These are phyloP conservation scores for Pythium sp. DNA, from an alignment of 352 stramenopile species.

Conservation along the genomic window DNA sequence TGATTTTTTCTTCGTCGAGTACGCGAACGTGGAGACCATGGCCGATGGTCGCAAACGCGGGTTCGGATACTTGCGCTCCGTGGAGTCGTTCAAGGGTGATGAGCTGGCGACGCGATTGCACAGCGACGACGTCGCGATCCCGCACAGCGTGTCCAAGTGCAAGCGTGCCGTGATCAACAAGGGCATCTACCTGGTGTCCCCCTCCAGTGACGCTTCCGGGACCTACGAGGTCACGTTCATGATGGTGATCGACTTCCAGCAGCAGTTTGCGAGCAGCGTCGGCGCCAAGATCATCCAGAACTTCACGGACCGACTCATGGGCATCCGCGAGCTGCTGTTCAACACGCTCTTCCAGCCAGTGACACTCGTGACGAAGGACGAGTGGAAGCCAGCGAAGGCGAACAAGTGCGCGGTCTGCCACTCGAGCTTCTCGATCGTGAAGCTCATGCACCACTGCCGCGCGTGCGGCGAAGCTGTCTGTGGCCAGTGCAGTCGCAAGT, in stretches of 20 bases:
- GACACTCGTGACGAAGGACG: slow-evolving; percentile 45
- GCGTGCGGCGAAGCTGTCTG: slow-evolving; percentile 82
- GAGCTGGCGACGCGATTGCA: slow-evolving; percentile 66
- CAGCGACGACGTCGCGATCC: slow-evolving; percentile 62
- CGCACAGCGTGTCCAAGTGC: slow-evolving; percentile 80
- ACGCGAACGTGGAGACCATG: slow-evolving; percentile 74
- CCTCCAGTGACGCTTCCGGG: slow-evolving; percentile 29
- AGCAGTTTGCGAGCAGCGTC: slow-evolving; percentile 63
- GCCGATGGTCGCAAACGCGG: slow-evolving; percentile 59
- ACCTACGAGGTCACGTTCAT: slow-evolving; percentile 81
- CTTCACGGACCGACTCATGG: slow-evolving; percentile 74
- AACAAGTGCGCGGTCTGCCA: slow-evolving; percentile 73
- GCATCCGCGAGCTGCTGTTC: slow-evolving; percentile 79
- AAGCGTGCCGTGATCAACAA: slow-evolving; percentile 85
- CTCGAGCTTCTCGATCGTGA: slow-evolving; percentile 68
- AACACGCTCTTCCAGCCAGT: slow-evolving; percentile 82
- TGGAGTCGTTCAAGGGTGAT: slow-evolving; percentile 82
- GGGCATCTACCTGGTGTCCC: slow-evolving; percentile 66
- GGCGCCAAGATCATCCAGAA: slow-evolving; percentile 71
- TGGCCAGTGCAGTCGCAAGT: slow-evolving; percentile 79
- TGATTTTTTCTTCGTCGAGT: slow-evolving; percentile 88
- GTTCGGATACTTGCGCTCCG: slow-evolving; percentile 76
- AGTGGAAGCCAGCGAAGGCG: slow-evolving; percentile 56
- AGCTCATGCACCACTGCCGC: slow-evolving; percentile 76
- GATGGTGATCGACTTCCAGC: slow-evolving; percentile 85